phyloP scores from a whole-genome alignment of 768 basidiomycete genomes.

The Amanita pallidorosea region DNA sequence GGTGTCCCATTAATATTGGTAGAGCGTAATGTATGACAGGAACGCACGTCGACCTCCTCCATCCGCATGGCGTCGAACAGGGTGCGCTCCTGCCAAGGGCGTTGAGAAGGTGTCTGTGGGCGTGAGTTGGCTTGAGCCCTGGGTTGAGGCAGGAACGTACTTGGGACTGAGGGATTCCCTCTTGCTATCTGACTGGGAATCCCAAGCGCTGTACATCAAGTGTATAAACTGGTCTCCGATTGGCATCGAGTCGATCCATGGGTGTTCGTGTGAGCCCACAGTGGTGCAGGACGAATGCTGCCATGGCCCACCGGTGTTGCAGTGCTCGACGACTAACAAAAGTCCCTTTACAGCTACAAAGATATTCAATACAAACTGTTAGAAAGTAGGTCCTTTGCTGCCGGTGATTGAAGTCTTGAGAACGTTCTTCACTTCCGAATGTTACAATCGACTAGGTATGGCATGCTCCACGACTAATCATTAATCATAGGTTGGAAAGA shows the following conservation, averaged over 20 bases:
- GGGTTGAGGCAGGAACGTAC: slow-evolving; percentile 28
- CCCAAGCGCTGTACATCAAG: slow-evolving; percentile 55
- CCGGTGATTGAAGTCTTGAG: no score
- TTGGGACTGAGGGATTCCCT: slow-evolving; percentile 54
- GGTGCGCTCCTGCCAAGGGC: slow-evolving; percentile 69
- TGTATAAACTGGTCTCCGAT: slow-evolving; percentile 59
- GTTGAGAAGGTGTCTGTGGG: slow-evolving; percentile 45
- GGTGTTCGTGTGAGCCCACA: slow-evolving; percentile 39
- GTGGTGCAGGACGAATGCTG: no score
- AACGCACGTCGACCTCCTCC: slow-evolving; percentile 82
- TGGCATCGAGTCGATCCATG: slow-evolving; percentile 54
- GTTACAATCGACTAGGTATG: no score
- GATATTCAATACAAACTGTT: no score
- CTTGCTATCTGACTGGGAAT: slow-evolving; percentile 37
- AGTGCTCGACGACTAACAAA: no score
- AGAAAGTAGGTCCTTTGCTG: no score
- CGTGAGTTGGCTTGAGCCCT: slow-evolving; percentile 1
- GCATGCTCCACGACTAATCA: no score
- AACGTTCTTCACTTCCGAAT: no score
- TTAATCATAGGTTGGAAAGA: no score
- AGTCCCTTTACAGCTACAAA: no score
- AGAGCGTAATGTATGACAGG: background rate
- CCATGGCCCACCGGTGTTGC: no score
- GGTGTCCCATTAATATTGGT: background rate
- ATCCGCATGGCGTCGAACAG: slow-evolving; percentile 87